These are phyloP conservation scores for Microstegium vimineum DNA, from an alignment of 176 grass and related monocot species.

Conservation along the genomic window DNA sequence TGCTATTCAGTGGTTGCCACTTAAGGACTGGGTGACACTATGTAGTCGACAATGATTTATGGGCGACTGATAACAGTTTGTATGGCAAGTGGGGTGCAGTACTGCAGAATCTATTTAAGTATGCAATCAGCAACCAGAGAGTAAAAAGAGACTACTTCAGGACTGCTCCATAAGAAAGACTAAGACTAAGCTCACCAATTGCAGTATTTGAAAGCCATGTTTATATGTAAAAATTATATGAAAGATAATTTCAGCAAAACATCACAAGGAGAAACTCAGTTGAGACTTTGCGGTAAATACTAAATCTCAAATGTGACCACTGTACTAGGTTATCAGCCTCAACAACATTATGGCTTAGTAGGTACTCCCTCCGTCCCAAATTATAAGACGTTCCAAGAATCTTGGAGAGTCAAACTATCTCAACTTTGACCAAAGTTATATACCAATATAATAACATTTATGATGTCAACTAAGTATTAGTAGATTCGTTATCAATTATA, in stretches of 20 bases:
- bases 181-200: background rate
- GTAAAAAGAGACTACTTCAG: background rate
- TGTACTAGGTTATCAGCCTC: background rate
- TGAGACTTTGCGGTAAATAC: background rate
- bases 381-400: too few relatives aligned
- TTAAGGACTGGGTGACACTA: background rate
- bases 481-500: too few relatives aligned
- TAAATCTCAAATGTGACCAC: background rate
- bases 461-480: too few relatives aligned
- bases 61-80: background rate
- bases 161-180: background rate
- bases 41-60: constrained; percentile 5
- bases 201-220: background rate
- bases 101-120: constrained; percentile 19
- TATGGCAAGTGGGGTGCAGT: background rate
- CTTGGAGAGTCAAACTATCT: too few relatives aligned
- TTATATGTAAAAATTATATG: background rate
- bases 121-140: constrained; percentile 13
- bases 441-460: too few relatives aligned
- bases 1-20: background rate
- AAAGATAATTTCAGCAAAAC: background rate
- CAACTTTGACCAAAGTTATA: too few relatives aligned
- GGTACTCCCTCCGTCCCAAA: too few relatives aligned
- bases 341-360: constrained; percentile 9
- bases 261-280: background rate